Conservation (phyloP, 73 alveolate species). For the Paramecium pentaurelia region DNA sequence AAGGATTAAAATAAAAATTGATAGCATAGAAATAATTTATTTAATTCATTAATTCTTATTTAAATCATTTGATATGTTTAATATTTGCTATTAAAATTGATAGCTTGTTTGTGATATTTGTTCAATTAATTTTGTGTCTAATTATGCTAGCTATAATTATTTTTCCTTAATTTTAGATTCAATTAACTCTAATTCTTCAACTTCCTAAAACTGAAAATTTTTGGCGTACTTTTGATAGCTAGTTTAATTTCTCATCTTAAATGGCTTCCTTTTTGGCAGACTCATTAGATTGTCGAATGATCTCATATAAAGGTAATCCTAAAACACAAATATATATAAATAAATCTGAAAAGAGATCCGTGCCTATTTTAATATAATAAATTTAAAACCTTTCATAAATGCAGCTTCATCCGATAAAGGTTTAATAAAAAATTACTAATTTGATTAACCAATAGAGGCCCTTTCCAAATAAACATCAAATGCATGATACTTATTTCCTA, state of each 20-base stretch:
- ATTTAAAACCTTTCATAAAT: not conserved
- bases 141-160: not conserved
- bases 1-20: not conserved
- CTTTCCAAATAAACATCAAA: not conserved
- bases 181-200: not conserved
- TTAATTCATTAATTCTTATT: not conserved
- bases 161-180: not conserved
- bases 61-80: not conserved
- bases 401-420: slow-evolving; percentile 32
- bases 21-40: not conserved
- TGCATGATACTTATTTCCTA: slow-evolving; percentile 25
- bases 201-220: not conserved
- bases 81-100: not conserved
- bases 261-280: not conserved
- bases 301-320: slow-evolving; percentile 37
- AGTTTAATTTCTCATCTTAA: not conserved
- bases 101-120: not conserved
- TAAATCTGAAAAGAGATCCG: slow-evolving; percentile 15
- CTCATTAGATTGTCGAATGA: not conserved
- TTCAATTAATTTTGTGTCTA: not conserved
- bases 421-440: not conserved
- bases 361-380: not conserved
- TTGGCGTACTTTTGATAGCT: not conserved
- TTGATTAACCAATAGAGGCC: not conserved
- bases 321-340: not conserved